phyloP scores from a whole-genome alignment of 208 protist species.

The Acanthamoeba culbertsoni region DNA sequence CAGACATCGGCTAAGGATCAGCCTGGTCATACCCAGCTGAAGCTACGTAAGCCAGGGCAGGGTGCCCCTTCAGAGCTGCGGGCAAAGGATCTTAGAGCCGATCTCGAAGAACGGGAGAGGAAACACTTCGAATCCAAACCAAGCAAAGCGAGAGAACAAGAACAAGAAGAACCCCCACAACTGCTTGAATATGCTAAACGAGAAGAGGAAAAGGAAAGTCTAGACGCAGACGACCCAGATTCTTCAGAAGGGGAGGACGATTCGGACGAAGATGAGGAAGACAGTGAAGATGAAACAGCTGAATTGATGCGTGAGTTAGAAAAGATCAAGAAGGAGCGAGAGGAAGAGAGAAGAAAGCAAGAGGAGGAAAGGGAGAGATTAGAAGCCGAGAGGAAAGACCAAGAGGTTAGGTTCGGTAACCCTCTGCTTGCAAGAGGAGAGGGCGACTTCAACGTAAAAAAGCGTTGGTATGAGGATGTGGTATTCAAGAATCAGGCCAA shows the following conservation, averaged over 20 bases:
- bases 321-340: constrained; percentile 84
- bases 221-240: constrained; percentile 71
- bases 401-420: constrained; percentile 52
- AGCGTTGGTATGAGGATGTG: constrained; percentile 86
- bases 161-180: background rate
- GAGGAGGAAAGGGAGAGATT: constrained; percentile 67
- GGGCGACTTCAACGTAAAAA: constrained; percentile 74
- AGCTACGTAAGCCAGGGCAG: constrained; percentile 67
- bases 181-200: background rate
- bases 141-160: background rate
- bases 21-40: constrained; percentile 68
- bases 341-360: constrained; percentile 69
- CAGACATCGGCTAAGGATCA: constrained; percentile 74
- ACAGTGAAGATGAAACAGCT: constrained; percentile 82
- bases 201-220: constrained; percentile 64
- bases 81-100: constrained; percentile 65
- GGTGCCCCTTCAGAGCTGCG: constrained; percentile 52
- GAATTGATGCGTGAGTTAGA: constrained; percentile 83
- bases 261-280: constrained; percentile 39
- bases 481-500: constrained; percentile 89
- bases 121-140: constrained; percentile 23
- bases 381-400: constrained; percentile 56
- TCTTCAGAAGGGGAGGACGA: background rate
- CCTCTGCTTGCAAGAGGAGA: background rate
- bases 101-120: constrained; percentile 58